These are phyloP conservation scores for Cystobasidiaceae sp. DNA, from an alignment of 1,284 basidiomycete species.

Conservation along the genomic window DNA sequence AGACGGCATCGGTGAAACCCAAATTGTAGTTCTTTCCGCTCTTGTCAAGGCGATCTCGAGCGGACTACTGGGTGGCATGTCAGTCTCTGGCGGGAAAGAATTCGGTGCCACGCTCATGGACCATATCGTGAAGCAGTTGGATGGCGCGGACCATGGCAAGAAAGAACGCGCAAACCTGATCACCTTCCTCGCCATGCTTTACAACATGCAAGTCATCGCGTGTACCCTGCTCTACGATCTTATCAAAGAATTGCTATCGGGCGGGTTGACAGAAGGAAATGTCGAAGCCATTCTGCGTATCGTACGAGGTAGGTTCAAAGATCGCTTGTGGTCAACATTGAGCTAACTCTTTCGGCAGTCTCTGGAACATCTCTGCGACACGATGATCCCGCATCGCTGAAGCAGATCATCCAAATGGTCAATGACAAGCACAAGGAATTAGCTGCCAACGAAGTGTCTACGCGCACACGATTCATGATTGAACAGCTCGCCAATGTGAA, in stretches of 20 bases:
- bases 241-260: slow-evolving; percentile 68
- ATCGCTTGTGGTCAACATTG: too few relatives aligned
- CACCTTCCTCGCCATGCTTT: slow-evolving; percentile 81
- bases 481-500: slow-evolving; percentile 84
- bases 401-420: slow-evolving; percentile 57
- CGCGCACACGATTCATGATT: slow-evolving; percentile 83
- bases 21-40: slow-evolving; percentile 84
- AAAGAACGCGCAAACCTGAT: slow-evolving; percentile 88
- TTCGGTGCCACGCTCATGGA: slow-evolving; percentile 37
- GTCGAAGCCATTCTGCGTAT: slow-evolving; percentile 86
- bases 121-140: slow-evolving; percentile 36
- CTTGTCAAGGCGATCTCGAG: slow-evolving; percentile 79
- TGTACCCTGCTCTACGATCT: slow-evolving; percentile 84
- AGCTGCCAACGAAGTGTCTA: slow-evolving; percentile 58
- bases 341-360: slow-evolving; percentile 53
- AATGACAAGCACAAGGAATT: slow-evolving; percentile 63
- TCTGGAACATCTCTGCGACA: slow-evolving; percentile 80
- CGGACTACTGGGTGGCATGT: slow-evolving; percentile 83
- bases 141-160: slow-evolving; percentile 42
- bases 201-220: slow-evolving; percentile 91
- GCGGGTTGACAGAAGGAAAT: slow-evolving; percentile 64
- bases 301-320: slow-evolving; percentile 65
- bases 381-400: slow-evolving; percentile 54
- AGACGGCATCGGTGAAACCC: slow-evolving; percentile 73
- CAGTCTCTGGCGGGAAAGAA: slow-evolving; percentile 51